phyloP scores from a whole-genome alignment of 164 flowering plant species.

The Buxus sempervirens region DNA sequence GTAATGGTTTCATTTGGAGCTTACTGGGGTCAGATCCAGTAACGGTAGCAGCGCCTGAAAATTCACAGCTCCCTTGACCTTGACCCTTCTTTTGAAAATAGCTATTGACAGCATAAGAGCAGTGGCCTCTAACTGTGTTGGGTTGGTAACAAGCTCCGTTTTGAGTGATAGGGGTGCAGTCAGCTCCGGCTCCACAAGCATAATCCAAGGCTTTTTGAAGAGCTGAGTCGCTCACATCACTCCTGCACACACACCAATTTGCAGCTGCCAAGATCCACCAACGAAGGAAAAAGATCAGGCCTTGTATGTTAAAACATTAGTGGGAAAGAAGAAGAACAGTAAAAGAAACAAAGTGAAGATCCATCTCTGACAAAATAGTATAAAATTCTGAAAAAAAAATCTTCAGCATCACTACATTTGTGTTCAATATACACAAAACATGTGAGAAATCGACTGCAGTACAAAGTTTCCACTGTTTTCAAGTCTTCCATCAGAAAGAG shows the following conservation, averaged over 20 bases:
- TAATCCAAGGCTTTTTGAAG: slow-evolving; percentile 70
- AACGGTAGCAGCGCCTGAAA: slow-evolving; percentile 37
- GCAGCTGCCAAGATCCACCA: slow-evolving; percentile 35
- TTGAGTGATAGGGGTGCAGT: slow-evolving; percentile 46
- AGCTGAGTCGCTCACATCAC: slow-evolving; percentile 35
- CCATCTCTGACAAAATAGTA: too few relatives aligned
- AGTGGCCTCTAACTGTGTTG: slow-evolving; percentile 49
- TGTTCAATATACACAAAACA: background rate
- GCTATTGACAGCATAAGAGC: slow-evolving; percentile 58
- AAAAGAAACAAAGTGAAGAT: background rate
- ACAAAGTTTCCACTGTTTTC: background rate
- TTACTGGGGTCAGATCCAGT: slow-evolving; percentile 41
- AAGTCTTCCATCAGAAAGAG: background rate
- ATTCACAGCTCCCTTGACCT: slow-evolving; percentile 40
- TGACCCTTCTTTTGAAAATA: slow-evolving; percentile 50
- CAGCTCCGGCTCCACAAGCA: slow-evolving; percentile 91
- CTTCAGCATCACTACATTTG: background rate
- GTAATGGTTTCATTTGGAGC: background rate
- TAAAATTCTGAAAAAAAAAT: background rate
- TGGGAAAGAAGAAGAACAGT: background rate
- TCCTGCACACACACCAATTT: slow-evolving; percentile 52
- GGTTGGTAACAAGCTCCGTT: slow-evolving; percentile 45
- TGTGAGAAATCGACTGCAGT: background rate
- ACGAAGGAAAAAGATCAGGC: background rate
- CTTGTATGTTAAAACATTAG: background rate